Evolutionary conservation across 495 filamentous ascomycete species (phyloP), one percentile per base, ranked within the genome.

Genomic region (Chaetomium tenue): DNA sequence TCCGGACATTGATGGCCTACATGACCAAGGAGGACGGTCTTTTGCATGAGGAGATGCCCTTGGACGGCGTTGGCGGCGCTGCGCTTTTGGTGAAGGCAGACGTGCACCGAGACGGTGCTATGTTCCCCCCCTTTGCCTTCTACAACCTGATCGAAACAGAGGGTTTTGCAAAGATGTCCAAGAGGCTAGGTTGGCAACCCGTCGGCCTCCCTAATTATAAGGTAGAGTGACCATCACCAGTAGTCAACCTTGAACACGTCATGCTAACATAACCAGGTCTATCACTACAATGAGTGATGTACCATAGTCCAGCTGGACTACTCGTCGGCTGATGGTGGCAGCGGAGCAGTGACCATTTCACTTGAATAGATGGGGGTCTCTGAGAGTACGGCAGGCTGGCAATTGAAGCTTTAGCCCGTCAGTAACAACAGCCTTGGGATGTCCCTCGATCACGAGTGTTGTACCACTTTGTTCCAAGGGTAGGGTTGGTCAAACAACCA

Each of bases 61-160:
- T 98, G 5, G 95, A 98, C 76, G 94, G 94, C 22, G 95, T 98
- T 15, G 94, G 94, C 53, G 94, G 94, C 6, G 96, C 94, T 2
- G 91, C 93, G 8, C 81, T 98, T 61, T 77, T 98, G 76, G 94
- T 98, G 18, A 97, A 97, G 79, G 94, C 95, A 0, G 95, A 98
- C 61, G 94, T 98, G 9, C 94, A 98, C 71, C 85, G 94, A 16
- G 95, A 98, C 74, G 94, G 94, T 5, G 94, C 95, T 61, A 98
- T 98, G 94, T 98, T 98, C 75, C 94, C 94, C 20, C 84, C 94
- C 0, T 98, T 98, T 74, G 77, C 93, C 4, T 98, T 98, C 73
- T 98, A 95, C 71, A 90, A 98, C 76, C 77, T 98, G 30, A 93
- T 98, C 66, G 94, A 98, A 79, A 98, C 95, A 6, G 94, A 98